Base-by-base conservation (phyloP, 768 basidiomycete species). In the Chalciporus sphaerocephalus region DNA sequence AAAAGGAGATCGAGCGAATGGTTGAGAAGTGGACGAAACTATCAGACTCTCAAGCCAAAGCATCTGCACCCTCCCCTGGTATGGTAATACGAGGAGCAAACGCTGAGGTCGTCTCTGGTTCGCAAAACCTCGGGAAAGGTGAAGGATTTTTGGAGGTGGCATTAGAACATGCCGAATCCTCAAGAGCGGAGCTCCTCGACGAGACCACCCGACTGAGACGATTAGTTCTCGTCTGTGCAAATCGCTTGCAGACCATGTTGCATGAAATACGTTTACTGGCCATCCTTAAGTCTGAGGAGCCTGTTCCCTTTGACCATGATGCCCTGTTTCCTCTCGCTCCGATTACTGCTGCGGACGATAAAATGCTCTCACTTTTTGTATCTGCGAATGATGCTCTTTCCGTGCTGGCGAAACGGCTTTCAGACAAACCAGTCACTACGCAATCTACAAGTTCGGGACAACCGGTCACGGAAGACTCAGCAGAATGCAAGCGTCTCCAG, bases 1-100 rank as follows among this genome's bases (percentile, higher is more conserved):
- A 93, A 54, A 85, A 83, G 53, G 89, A 92, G 32, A 65, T 83
- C 15, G 89, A 92, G 55, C 75, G 81, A 15, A 80, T 85, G 59
- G 53, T 77, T 21, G 89, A 92, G 39, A 81, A 79, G 52, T 90
- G 87, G 86, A 69, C 72, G 22, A 90, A 82, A 58, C 61, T 92
- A 15, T 67, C 78, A 5, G 88, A 90, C 46, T 61, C 73, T 9
- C 90, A 92, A 62, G 61, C 75, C 0, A 87, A 83, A 61, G 65
- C 83, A 5, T 69, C 70, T 11, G 53, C 66, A 0, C 57, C 70
- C 1, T 64, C 74, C 5, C 73, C 78, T 44, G 84, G 86, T 17
- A 54, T 76, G 59, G 52, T 62, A 35, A 61, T 83, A 52, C 69
- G 70, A 42, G 75, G 75, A 37, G 71, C 77, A 1, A 85, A 85